Evolutionary conservation across 2,329 filamentous ascomycete genomes (phyloP).

Genomic region (Calonectria honghensis): DNA sequence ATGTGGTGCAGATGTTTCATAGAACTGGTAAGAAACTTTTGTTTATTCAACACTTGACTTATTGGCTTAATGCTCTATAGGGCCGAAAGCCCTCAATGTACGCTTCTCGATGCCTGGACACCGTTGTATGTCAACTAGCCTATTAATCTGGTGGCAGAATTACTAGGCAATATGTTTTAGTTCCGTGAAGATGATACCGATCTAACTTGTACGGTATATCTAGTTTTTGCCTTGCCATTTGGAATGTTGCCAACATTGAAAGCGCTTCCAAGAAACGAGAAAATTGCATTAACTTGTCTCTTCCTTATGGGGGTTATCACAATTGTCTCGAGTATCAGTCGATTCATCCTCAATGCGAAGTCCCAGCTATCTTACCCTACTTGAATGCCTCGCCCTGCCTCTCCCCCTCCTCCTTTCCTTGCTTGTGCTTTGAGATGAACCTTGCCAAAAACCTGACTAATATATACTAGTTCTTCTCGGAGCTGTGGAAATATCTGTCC

Average conservation of each 20-base stretch:
- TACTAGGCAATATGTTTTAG: neutral
- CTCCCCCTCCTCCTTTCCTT: too few species aligned
- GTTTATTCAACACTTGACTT: neutral
- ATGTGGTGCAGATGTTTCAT: neutral
- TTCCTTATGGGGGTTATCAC: constrained; percentile 8
- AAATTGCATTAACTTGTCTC: constrained; percentile 3
- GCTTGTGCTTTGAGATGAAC: neutral
- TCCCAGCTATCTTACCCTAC: neutral
- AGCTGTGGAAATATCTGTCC: neutral
- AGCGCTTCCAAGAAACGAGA: constrained; percentile 9
- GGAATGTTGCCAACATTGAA: constrained; percentile 19
- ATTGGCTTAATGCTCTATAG: neutral
- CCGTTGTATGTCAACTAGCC: neutral
- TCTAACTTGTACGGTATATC: neutral
- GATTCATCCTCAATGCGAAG: neutral
- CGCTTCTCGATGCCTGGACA: neutral
- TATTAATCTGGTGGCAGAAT: neutral
- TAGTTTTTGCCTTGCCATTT: constrained; percentile 15
- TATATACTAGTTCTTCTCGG: neutral
- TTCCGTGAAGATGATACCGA: neutral
- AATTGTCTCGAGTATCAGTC: neutral
- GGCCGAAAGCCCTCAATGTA: neutral
- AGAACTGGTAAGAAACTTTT: neutral
- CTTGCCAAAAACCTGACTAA: neutral
- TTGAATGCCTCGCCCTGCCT: neutral